A percentile compares a stretch with the other conserved stretches of the same genome.
Conservation (phyloP, 495 filamentous ascomycete genomes). For the Penicillium diatomitis region DNA sequence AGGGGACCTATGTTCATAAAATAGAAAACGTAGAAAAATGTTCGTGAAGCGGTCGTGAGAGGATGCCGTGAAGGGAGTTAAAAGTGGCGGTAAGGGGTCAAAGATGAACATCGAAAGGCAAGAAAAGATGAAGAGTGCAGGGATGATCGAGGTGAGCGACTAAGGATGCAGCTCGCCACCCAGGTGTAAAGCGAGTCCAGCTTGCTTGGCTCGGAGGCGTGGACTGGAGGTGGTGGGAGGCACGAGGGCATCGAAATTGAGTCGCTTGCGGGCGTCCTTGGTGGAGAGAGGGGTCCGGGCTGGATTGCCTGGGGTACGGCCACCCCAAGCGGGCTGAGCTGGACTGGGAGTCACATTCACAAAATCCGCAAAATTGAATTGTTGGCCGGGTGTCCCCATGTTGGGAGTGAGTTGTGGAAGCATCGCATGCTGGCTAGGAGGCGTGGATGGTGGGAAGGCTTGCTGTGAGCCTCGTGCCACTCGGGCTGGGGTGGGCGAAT, state of each 20-base stretch:
- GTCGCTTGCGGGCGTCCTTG: slow-evolving; percentile 47
- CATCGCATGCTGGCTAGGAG: slow-evolving; percentile 67
- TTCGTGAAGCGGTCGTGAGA: slow-evolving; percentile 22
- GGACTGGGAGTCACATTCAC: slow-evolving; percentile 95
- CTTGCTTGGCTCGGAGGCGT: slow-evolving; percentile 20
- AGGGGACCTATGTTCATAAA: too few species aligned
- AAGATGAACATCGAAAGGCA: slow-evolving; percentile 17
- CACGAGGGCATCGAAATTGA: slow-evolving; percentile 60
- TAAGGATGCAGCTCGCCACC: slow-evolving; percentile 36
- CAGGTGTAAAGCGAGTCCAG: slow-evolving; percentile 30
- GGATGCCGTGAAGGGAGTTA: slow-evolving; percentile 1
- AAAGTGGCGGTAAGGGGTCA: slow-evolving; percentile 1
- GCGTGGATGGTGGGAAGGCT: slow-evolving; percentile 71
- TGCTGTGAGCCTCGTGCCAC: slow-evolving; percentile 30
- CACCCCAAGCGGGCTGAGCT: slow-evolving; percentile 72
- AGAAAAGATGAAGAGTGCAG: not conserved
- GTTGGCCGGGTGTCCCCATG: slow-evolving; percentile 50
- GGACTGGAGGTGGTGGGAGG: slow-evolving; percentile 40
- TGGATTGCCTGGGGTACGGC: slow-evolving; percentile 44
- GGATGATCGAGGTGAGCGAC: not conserved
- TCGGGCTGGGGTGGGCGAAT: slow-evolving; percentile 78
- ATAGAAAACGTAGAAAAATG: slow-evolving; percentile 17
- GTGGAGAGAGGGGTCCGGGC: slow-evolving; percentile 51
- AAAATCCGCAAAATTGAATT: slow-evolving; percentile 94
- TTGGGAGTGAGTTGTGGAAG: slow-evolving; percentile 55